A percentile compares a stretch with the other conserved stretches of the same genome.
These are phyloP conservation scores for Nakaseomyces delphensis DNA, from an alignment of 1,139 yeast species.

Conservation along the genomic window DNA sequence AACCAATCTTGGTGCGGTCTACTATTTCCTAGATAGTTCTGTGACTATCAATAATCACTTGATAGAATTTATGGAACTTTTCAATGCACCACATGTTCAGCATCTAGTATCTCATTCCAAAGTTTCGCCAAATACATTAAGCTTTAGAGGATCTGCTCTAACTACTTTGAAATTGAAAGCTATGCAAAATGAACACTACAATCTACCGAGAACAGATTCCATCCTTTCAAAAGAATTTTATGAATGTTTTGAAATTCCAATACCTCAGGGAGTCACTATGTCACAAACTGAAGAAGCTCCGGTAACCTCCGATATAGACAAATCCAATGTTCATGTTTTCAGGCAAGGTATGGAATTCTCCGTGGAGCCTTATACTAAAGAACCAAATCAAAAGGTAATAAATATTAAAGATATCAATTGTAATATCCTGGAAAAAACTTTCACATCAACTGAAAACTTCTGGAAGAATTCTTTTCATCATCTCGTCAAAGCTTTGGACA, in stretches of 20 bases:
- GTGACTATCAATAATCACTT: slow-evolving; percentile 42
- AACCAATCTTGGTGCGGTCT: slow-evolving; percentile 46
- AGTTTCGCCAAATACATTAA: slow-evolving; percentile 53
- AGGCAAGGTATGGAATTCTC: slow-evolving; percentile 15
- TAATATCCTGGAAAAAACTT: slow-evolving; percentile 3
- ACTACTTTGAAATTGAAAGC: slow-evolving; percentile 50
- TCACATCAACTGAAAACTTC: slow-evolving; percentile 13
- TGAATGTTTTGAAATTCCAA: slow-evolving; percentile 20
- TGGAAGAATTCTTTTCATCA: slow-evolving; percentile 41
- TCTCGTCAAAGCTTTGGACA: slow-evolving; percentile 33
- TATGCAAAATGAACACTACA: slow-evolving; percentile 45
- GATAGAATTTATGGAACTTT: slow-evolving; percentile 38
- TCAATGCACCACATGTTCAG: slow-evolving; percentile 36
- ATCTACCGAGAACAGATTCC: slow-evolving; percentile 38
- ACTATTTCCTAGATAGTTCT: slow-evolving; percentile 65
- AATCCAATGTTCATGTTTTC: slow-evolving; percentile 23
- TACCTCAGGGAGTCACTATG: slow-evolving; percentile 20
- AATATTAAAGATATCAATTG: slow-evolving; percentile 9
- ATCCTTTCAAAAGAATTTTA: slow-evolving; percentile 28
- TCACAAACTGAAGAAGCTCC: slow-evolving; percentile 20
- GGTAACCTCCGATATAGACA: slow-evolving; percentile 11
- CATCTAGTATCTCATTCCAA: slow-evolving; percentile 66
- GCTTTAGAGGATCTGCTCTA: slow-evolving; percentile 47
- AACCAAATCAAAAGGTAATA: slow-evolving; percentile 9
- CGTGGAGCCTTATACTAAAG: slow-evolving; percentile 22